These are phyloP conservation scores for Stemphylium beticola DNA, from an alignment of 2,329 filamentous ascomycete species.

Conservation along the genomic window DNA sequence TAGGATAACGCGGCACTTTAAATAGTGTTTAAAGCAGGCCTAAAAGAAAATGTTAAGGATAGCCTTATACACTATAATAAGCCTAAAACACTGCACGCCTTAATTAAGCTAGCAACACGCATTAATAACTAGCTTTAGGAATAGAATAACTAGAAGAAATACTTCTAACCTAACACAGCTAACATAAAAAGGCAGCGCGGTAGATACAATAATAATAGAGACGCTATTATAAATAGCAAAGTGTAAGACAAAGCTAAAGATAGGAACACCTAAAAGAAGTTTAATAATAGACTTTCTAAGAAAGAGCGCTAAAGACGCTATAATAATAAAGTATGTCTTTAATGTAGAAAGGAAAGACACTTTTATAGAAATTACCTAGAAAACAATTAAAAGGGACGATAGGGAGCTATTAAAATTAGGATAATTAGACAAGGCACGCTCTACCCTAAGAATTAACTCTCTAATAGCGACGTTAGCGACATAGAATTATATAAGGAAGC, in stretches of 20 bases:
- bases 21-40: too few species aligned
- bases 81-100: too few species aligned
- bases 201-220: constrained; percentile 4
- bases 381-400: background rate
- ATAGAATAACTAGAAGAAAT: too few species aligned
- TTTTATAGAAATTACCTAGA: background rate
- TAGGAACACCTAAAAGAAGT: background rate
- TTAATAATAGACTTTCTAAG: background rate
- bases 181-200: too few species aligned
- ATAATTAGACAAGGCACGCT: background rate
- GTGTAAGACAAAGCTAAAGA: background rate
- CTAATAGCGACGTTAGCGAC: background rate
- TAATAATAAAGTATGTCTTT: background rate
- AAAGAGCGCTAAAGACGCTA: constrained; percentile 1
- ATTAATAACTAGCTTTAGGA: too few species aligned
- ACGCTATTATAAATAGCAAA: background rate
- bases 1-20: too few species aligned
- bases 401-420: background rate
- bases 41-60: too few species aligned
- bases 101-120: too few species aligned
- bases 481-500: background rate
- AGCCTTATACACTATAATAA: too few species aligned
- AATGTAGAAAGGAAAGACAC: background rate
- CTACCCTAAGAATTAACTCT: background rate
- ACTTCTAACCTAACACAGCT: too few species aligned